Evolutionary conservation across 2,329 filamentous ascomycete species (phyloP), one percentile per base, ranked within the genome.

Genomic region (Pleoardoris graminearum): DNA sequence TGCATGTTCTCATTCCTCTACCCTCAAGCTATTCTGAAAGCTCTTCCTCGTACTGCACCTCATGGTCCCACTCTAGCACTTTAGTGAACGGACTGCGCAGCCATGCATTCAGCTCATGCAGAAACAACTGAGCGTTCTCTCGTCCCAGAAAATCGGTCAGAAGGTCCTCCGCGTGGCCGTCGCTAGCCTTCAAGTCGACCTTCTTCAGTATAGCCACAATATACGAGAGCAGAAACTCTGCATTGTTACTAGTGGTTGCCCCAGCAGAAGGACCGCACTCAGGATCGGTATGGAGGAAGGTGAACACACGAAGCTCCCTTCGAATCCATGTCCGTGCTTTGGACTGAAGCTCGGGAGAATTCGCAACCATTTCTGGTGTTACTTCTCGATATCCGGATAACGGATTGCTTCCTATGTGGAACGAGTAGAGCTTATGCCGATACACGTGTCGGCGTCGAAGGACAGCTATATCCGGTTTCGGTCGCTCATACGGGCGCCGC

Each of bases 161-260:
- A 74, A 96, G 81, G 36, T 90, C 85, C 68, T 94, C 90, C 0
- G 91, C 90, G 62, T 89, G 85, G 0, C 91, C 91, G 33, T 82
- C 82, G 56, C 88, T 90, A 3, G 85, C 89, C 72, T 91, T 91
- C 4, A 92, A 80, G 65, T 96, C 91, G 14, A 94, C 84, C 0
- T 85, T 90, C 69, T 90, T 92, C 53, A 97, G 75, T 19, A 97
- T 88, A 8, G 88, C 88, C 35, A 97, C 75, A 48, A 96, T 84
- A 69, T 95, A 96, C 65, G 95, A 90, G 8, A 97, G 80, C 10
- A 97, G 73, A 57, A 92, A 96, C 66, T 96, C 91, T 7, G 88
- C 84, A 64, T 92, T 93, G 59, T 83, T 86, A 4, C 81, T 81
- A 35, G 67, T 71, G 16, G 67, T 66, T 2, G 61, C 52, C 3